Conservation (phyloP, 2,329 filamentous ascomycete species). For the Penicillium sclerotigenum region DNA sequence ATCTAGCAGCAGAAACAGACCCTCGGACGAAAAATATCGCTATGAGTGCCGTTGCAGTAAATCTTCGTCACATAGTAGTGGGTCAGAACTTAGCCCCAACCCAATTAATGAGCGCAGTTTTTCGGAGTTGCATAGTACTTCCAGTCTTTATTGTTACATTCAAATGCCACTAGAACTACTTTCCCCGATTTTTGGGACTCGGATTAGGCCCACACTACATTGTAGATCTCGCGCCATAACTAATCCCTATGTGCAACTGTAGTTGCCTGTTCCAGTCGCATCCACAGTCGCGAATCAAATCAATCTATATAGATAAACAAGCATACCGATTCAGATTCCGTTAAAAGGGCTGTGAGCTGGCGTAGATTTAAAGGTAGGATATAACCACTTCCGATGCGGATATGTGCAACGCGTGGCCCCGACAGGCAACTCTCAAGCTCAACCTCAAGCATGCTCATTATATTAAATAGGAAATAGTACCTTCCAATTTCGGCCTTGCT, state of each 20-base stretch:
- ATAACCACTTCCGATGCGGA: not conserved
- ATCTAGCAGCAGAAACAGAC: not conserved
- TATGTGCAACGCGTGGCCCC: slow-evolving; percentile 14
- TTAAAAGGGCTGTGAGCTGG: not conserved
- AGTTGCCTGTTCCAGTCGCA: not conserved
- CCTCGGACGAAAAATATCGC: not conserved
- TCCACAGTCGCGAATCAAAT: too few species aligned
- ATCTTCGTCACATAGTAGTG: not conserved
- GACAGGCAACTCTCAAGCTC: slow-evolving; percentile 10
- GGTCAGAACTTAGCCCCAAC: not conserved
- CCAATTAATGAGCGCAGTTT: not conserved
- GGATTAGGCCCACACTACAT: not conserved
- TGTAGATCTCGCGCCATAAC: not conserved
- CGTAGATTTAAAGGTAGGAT: slow-evolving; percentile 1
- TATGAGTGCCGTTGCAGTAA: not conserved
- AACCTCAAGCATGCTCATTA: not conserved
- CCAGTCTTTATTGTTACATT: slow-evolving; percentile 8
- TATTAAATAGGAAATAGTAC: not conserved
- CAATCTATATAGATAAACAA: not conserved
- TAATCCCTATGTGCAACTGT: not conserved
- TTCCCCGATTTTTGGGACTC: not conserved
- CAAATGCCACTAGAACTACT: not conserved
- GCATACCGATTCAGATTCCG: not conserved
- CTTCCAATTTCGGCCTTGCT: not conserved
- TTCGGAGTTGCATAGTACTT: not conserved